Percentiles rank a stretch among this genome's conserved stretches.
These are phyloP conservation scores for Colletotrichum gigasporum DNA, from an alignment of 2,329 filamentous ascomycete species.

Conservation along the genomic window DNA sequence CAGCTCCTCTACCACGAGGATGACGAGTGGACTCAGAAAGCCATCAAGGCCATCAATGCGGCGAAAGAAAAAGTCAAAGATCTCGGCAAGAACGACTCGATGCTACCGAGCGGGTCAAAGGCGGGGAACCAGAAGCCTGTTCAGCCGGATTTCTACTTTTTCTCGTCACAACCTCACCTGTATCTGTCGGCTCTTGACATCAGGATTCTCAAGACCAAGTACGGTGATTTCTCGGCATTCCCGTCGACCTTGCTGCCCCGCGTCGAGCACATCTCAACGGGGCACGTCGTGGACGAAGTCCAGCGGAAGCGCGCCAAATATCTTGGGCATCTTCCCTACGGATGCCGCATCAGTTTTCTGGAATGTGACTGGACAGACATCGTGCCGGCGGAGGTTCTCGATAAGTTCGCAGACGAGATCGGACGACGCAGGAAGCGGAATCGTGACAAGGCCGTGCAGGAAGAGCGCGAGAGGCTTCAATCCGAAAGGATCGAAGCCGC, in stretches of 20 bases:
- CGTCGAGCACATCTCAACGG: constrained; percentile 89
- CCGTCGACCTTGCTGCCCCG: constrained; percentile 87
- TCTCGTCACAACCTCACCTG: constrained; percentile 85
- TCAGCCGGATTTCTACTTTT: constrained; percentile 79
- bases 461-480: constrained; percentile 85
- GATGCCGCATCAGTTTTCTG: constrained; percentile 90
- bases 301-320: constrained; percentile 88
- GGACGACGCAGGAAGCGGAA: constrained; percentile 80
- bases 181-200: constrained; percentile 93
- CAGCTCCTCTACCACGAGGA: constrained; percentile 92
- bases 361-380: constrained; percentile 97
- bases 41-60: constrained; percentile 76
- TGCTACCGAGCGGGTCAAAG: constrained; percentile 26
- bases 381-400: constrained; percentile 78
- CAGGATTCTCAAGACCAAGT: constrained; percentile 88
- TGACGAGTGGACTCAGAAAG: constrained; percentile 90
- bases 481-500: constrained; percentile 84
- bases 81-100: constrained; percentile 45
- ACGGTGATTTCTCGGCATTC: constrained; percentile 83
- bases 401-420: constrained; percentile 79
- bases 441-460: constrained; percentile 82
- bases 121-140: constrained; percentile 19
- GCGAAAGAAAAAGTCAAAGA: constrained; percentile 77
- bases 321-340: constrained; percentile 83
- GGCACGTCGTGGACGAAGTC: constrained; percentile 87